Base-by-base conservation (phyloP, 306 rosid genomes). In the Sophora flavescens region DNA sequence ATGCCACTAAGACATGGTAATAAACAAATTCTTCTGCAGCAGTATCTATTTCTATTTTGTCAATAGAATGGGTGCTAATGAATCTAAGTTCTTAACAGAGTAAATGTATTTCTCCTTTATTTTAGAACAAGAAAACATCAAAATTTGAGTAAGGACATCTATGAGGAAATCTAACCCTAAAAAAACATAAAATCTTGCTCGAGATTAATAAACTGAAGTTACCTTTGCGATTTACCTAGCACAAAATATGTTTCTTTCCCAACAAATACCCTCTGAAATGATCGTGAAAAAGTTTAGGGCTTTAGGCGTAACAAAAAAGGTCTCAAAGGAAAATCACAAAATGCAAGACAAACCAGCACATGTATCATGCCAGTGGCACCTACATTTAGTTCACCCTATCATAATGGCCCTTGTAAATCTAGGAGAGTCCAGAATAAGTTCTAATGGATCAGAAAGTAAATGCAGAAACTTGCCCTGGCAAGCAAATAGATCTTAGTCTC, bases 111-210 rank as follows among this genome's bases (percentile, higher is more conserved):
- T 42, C 66, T 7, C 18, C 38, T 54, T 62, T 58, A 44, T 42
- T 45, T 54, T 33, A 52, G 52, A 68, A 45, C 73, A 61, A 80
- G 54, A 61, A 68, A 68, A 28, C 53, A 45, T 32, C 84, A 28
- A 58, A 42, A 9, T 32, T 56, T 22, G 16, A 52, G 16, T 54
- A 30, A 70, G 70, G 30, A 80, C 52, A 32, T 41, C 63, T 44
- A 50, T 2, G 5, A 13, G 30, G 56, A 41, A 65, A 80, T 58
- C 53, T 64, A 22, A 47, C 15, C 6, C 13, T 28, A 42, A 32
- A 26, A 39, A 59, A 8, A 28, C 32, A 2, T 30, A 14, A n/a
- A 14, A 13, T 70, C 53, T 70, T 52, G 60, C 14, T 13, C 30
- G 82, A 47, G 33, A 60, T 36, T 77, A 60, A 16, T 42, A 47